Evolutionary conservation across 805 yeast species (phyloP).

Genomic region (Suhomyces faveliae): DNA sequence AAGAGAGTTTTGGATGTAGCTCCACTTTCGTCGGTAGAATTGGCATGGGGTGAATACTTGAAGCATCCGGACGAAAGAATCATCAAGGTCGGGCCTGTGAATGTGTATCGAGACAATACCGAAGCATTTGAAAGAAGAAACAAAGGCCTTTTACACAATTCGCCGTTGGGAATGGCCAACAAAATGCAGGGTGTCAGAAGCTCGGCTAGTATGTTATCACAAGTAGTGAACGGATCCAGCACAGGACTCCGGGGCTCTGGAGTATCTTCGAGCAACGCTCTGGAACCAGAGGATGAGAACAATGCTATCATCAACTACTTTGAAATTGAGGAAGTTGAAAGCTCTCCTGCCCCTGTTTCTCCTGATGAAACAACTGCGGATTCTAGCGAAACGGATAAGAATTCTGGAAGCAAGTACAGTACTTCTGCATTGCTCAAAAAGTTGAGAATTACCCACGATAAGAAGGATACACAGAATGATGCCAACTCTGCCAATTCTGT

Average conservation of each 20-base stretch:
- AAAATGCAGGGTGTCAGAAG: slow-evolving; percentile 21
- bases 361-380: not conserved
- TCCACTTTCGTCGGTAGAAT: slow-evolving; percentile 53
- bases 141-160: slow-evolving; percentile 56
- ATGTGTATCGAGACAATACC: slow-evolving; percentile 42
- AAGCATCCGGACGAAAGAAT: slow-evolving; percentile 59
- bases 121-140: slow-evolving; percentile 55
- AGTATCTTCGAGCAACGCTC: slow-evolving; percentile 12
- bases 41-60: slow-evolving; percentile 57
- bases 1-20: slow-evolving; percentile 37
- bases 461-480: slow-evolving; percentile 1
- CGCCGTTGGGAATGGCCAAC: slow-evolving; percentile 48
- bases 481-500: not conserved
- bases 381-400: not conserved
- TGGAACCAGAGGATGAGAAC: slow-evolving; percentile 53
- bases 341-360: slow-evolving; percentile 3
- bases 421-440: slow-evolving; percentile 19
- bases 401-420: slow-evolving; percentile 13
- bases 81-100: slow-evolving; percentile 53
- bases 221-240: slow-evolving; percentile 37
- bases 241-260: slow-evolving; percentile 21
- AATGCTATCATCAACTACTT: slow-evolving; percentile 64
- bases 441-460: slow-evolving; percentile 14
- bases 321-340: slow-evolving; percentile 18
- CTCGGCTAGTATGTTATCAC: slow-evolving; percentile 32